phyloP scores from a whole-genome alignment of 495 filamentous ascomycete genomes.

The Amniculicola lignicola region DNA sequence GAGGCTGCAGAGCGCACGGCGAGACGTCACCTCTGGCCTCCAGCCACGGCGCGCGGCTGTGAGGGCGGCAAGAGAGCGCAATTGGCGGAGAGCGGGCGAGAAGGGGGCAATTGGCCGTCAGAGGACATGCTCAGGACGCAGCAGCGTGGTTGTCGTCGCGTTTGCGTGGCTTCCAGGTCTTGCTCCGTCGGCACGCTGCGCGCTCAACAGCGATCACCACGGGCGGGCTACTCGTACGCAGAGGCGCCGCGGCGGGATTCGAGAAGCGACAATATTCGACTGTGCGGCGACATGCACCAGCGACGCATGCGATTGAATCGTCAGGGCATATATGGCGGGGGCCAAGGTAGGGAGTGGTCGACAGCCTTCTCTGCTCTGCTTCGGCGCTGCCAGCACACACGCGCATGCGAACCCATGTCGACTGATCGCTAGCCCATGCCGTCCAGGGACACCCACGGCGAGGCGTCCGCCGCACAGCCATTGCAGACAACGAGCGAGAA shows the following conservation, averaged over 20 bases:
- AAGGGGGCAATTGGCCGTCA: slow-evolving; percentile 14
- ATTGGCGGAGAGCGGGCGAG: neutral
- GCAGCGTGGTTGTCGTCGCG: slow-evolving; percentile 4
- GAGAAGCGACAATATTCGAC: slow-evolving; percentile 3
- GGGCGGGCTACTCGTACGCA: neutral
- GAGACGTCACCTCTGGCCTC: slow-evolving; percentile 13
- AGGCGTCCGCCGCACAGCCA: too few species aligned
- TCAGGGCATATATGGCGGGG: neutral
- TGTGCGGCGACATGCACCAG: slow-evolving; percentile 9
- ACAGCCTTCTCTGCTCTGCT: slow-evolving; percentile 6
- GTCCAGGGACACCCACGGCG: too few species aligned
- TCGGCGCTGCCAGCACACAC: slow-evolving; percentile 21
- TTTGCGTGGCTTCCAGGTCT: too few species aligned
- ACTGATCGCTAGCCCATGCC: too few species aligned
- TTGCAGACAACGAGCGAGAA: too few species aligned
- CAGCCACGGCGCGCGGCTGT: slow-evolving; percentile 11
- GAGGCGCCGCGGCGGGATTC: neutral
- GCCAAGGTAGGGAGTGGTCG: slow-evolving; percentile 5
- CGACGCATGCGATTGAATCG: slow-evolving; percentile 6
- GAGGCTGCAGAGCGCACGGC: neutral
- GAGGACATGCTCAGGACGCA: slow-evolving; percentile 18
- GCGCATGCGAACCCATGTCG: slow-evolving; percentile 21
- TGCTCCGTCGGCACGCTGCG: too few species aligned
- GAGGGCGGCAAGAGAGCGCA: neutral
- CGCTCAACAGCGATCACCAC: too few species aligned